A percentile compares a stretch with the other conserved stretches of the same genome.
Evolutionary conservation across 2,329 filamentous ascomycete genomes (phyloP).

Genomic region (Colletotrichum musicola): DNA sequence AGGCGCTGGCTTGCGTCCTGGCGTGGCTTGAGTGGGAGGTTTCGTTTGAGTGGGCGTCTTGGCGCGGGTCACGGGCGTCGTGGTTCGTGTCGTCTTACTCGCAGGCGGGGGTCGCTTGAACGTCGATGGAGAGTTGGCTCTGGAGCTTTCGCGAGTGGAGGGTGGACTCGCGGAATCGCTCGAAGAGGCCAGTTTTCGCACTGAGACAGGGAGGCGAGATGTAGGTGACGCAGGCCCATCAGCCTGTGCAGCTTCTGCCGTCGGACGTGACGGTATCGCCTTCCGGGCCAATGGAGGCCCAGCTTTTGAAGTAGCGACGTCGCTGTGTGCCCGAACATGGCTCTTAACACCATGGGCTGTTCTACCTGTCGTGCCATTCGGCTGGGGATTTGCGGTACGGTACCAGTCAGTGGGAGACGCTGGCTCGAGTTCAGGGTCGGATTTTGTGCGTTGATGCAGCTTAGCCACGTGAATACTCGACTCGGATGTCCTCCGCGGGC

Average conservation of each 20-base stretch:
- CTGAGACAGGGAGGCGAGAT: conserved; percentile 61
- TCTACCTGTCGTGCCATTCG: conserved; percentile 33
- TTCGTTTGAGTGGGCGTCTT: conserved; percentile 62
- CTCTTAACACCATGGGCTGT: conserved; percentile 44
- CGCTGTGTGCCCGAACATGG: conserved; percentile 70
- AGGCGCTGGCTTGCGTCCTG: conserved; percentile 55
- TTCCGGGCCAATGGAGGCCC: conserved; percentile 49
- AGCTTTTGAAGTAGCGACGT: conserved; percentile 60
- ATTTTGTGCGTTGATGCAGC: conserved; percentile 65
- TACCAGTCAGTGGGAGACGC: conserved; percentile 78
- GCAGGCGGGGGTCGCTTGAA: conserved; percentile 57
- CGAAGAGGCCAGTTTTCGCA: conserved; percentile 52
- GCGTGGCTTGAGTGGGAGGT: conserved; percentile 54
- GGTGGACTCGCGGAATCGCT: conserved; percentile 48
- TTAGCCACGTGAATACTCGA: conserved; percentile 71
- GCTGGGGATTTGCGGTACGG: conserved; percentile 51
- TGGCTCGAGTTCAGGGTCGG: conserved; percentile 68
- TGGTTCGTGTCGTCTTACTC: conserved; percentile 54
- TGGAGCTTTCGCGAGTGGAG: conserved; percentile 55
- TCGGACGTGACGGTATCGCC: conserved; percentile 44
- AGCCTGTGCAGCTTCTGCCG: conserved; percentile 42
- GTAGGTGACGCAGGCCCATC: conserved; percentile 46
- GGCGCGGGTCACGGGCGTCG: conserved; percentile 54
- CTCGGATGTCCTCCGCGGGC: conserved; percentile 76
- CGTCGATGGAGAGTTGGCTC: conserved; percentile 68